A percentile compares a stretch with the other conserved stretches of the same genome.
These are phyloP conservation scores for Pseudogymnoascus sp. DNA, from an alignment of 2,329 filamentous ascomycete species.

Conservation along the genomic window DNA sequence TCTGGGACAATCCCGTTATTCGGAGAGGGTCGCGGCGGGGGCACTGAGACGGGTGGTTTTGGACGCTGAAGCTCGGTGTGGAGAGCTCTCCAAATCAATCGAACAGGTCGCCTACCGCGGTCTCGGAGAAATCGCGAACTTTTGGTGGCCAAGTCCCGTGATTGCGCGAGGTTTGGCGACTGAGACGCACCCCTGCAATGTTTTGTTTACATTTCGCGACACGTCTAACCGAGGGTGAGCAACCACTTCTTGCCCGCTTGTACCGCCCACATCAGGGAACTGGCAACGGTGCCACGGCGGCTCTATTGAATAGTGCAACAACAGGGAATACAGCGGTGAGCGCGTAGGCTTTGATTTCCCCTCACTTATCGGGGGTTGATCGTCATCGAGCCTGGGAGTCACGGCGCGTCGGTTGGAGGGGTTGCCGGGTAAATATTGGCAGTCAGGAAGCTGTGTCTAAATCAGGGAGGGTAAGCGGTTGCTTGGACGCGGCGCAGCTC, in stretches of 20 bases:
- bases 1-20: neutral
- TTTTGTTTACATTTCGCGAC: constrained; percentile 8
- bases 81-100: neutral
- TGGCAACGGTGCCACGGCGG: neutral
- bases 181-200: constrained; percentile 1
- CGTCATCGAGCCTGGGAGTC: neutral
- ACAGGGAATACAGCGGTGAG: constrained; percentile 8
- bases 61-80: neutral
- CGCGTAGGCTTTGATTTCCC: neutral
- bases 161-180: constrained; percentile 9
- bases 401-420: constrained; percentile 6
- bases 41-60: neutral
- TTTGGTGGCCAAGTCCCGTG: constrained; percentile 1
- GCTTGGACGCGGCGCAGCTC: constrained; percentile 6
- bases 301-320: neutral
- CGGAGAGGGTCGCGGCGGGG: constrained; percentile 1
- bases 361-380: constrained; percentile 6
- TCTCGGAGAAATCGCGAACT: neutral
- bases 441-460: constrained; percentile 3
- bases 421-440: constrained; percentile 4
- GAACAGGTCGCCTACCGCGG: neutral
- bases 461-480: constrained; percentile 8
- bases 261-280: neutral
- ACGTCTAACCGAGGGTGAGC: constrained; percentile 9
- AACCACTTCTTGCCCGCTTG: neutral